Base-by-base conservation (phyloP, 1,284 basidiomycete genomes). In the Gymnopus androsaceus region DNA sequence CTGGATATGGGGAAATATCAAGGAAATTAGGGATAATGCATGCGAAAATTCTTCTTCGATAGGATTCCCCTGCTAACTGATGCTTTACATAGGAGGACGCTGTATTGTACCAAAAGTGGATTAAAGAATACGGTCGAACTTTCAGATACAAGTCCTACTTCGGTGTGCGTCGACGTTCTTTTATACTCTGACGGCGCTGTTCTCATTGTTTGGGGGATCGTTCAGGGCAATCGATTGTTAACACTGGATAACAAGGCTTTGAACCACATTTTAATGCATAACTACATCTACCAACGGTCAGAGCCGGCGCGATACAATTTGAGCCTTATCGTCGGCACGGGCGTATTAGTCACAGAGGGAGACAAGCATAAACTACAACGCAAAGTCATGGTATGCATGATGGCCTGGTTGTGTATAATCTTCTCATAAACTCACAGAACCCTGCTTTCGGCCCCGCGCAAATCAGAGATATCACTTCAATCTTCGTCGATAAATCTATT, bases 401-500 rank as follows among this genome's bases (percentile, higher is more conserved):
- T 37, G 27, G 14, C 21, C 15, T 48, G 30, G 21, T 3, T 15
- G 23, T 21, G 9, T 21, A 12, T 8, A 21, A 23, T 14, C 19
- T 40, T 21, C 38, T 12, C 3, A 40, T 21, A 8, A 9, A 9
- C 19, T 25, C n/a, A 19, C n/a, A 60, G 59, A 60, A 60, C 33
- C 59, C 59, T 23, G 59, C 59, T 3, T 60, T 60, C 30, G 59
- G 59, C 8, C 48, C 42, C 9, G 30, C 55, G 0, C 59, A 57
- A 55, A 51, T 60, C 23, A 55, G 59, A 12, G 51, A 51, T 30
- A 19, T 60, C 25, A 60, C 56, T 14, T 41, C 42, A 14, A 60
- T 57, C 15, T 60, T 60, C 31, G 48, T 60, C 12, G 56, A 57
- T 11, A 57, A 60, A 42, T 52, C 58, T 31, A 23, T 59, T 3